These are phyloP conservation scores for Leonotis leonurus DNA, from an alignment of 257 asterid species.

Conservation along the genomic window DNA sequence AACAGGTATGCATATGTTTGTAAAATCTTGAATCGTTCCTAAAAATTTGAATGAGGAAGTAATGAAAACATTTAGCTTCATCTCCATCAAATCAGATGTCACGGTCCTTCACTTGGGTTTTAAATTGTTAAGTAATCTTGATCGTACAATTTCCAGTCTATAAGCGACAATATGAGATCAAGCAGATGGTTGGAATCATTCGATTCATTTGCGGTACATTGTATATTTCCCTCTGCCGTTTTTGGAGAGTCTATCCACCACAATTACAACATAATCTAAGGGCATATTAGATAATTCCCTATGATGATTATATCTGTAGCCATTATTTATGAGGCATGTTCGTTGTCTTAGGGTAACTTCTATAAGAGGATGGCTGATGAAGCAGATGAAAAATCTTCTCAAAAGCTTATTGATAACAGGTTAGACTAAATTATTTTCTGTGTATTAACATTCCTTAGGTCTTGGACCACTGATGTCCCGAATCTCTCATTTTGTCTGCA, in stretches of 20 bases:
- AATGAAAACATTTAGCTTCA: background rate
- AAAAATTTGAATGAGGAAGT: background rate
- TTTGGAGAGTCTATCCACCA: background rate
- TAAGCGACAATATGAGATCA: no score
- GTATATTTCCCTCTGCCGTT: no score
- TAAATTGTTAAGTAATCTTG: background rate
- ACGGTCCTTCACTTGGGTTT: background rate
- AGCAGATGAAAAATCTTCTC: slow-evolving; percentile 58
- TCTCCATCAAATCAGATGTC: background rate
- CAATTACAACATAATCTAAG: background rate
- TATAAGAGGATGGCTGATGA: slow-evolving; percentile 65
- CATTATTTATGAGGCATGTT: slow-evolving; percentile 7
- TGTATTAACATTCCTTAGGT: background rate
- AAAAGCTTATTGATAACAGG: slow-evolving; percentile 49
- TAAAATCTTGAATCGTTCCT: slow-evolving; percentile 2
- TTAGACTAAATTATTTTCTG: slow-evolving; percentile 18
- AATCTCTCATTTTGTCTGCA: slow-evolving; percentile 24
- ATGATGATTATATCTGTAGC: background rate
- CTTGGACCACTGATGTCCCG: slow-evolving; percentile 10
- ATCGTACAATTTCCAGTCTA: background rate
- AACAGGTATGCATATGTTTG: slow-evolving; percentile 36
- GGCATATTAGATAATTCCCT: background rate
- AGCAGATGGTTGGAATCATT: no score
- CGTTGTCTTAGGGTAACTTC: slow-evolving; percentile 48
- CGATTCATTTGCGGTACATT: no score